Conservation (phyloP, 306 rosid species). For the Astragalus membranaceus region DNA sequence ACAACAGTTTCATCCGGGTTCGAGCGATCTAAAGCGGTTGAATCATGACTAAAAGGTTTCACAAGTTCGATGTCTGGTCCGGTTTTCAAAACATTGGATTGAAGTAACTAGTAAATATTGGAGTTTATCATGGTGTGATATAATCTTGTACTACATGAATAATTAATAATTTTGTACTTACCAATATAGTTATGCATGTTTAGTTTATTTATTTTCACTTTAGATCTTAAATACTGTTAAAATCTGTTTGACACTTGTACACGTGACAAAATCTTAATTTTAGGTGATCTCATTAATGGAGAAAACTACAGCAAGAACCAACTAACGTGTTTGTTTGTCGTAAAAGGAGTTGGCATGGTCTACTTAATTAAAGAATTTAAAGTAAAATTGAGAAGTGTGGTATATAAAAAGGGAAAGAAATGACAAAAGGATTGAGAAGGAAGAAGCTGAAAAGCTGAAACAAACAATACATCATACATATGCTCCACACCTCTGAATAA, state of each 20-base stretch:
- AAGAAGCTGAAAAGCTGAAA: neutral
- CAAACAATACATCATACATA: conserved; percentile 6
- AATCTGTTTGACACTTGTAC: neutral
- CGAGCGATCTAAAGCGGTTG: too few relatives aligned
- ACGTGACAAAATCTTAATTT: conserved; percentile 7
- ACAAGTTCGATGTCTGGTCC: too few relatives aligned
- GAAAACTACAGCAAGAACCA: neutral
- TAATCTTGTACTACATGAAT: too few relatives aligned
- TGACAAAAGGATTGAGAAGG: neutral
- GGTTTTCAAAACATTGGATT: too few relatives aligned
- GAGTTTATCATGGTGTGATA: too few relatives aligned
- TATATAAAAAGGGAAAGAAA: neutral
- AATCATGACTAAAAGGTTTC: too few relatives aligned
- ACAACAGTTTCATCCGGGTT: too few relatives aligned
- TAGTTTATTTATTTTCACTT: neutral
- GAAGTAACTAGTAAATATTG: too few relatives aligned
- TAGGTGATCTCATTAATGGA: neutral
- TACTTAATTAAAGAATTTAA: neutral
- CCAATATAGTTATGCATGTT: neutral
- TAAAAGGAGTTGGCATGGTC: neutral
- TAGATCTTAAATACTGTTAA: neutral
- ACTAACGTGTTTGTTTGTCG: conserved; percentile 1
- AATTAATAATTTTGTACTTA: too few relatives aligned
- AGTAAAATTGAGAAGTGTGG: neutral
- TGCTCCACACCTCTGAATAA: conserved; percentile 23